Percentiles rank a stretch among this genome's conserved stretches.
phyloP scores from a whole-genome alignment of 2,329 filamentous ascomycete species.

The Fusarium beomiforme region DNA sequence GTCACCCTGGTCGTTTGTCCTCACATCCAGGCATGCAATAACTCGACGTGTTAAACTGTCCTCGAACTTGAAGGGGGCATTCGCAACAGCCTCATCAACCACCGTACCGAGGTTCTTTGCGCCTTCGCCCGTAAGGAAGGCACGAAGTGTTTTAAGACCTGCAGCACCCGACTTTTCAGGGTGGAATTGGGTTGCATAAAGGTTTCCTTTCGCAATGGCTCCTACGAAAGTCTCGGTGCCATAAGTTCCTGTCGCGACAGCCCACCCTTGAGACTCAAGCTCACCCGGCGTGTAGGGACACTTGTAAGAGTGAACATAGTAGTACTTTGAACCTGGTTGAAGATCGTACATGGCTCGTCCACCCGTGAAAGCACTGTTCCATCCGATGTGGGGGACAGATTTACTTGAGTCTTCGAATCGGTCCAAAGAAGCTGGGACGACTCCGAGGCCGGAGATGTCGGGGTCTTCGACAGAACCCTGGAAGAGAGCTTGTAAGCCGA shows the following conservation, averaged over 20 bases:
- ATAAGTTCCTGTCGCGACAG: slow-evolving; percentile 89
- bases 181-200: slow-evolving; percentile 95
- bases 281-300: slow-evolving; percentile 77
- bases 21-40: slow-evolving; percentile 95
- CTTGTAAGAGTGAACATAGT: slow-evolving; percentile 97
- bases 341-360: slow-evolving; percentile 77
- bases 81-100: slow-evolving; percentile 26
- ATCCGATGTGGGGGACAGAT: slow-evolving; percentile 98
- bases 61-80: slow-evolving; percentile 34
- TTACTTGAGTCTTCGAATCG: slow-evolving; percentile 83
- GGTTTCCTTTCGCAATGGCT: slow-evolving; percentile 84
- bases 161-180: slow-evolving; percentile 96
- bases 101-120: slow-evolving; percentile 59
- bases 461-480: slow-evolving; percentile 84
- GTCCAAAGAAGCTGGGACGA: slow-evolving; percentile 76
- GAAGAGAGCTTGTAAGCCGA: slow-evolving; percentile 92
- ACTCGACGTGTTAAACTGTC: slow-evolving; percentile 90
- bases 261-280: slow-evolving; percentile 86
- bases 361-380: slow-evolving; percentile 86
- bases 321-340: slow-evolving; percentile 88
- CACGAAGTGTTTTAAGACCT: slow-evolving; percentile 82
- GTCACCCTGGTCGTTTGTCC: slow-evolving; percentile 92
- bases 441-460: slow-evolving; percentile 75
- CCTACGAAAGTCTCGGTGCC: slow-evolving; percentile 91
- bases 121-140: slow-evolving; percentile 82